Percentiles rank a stretch among this genome's conserved stretches.
Evolutionary conservation across 768 basidiomycete species (phyloP).

Genomic region (Crucibulum laeve): DNA sequence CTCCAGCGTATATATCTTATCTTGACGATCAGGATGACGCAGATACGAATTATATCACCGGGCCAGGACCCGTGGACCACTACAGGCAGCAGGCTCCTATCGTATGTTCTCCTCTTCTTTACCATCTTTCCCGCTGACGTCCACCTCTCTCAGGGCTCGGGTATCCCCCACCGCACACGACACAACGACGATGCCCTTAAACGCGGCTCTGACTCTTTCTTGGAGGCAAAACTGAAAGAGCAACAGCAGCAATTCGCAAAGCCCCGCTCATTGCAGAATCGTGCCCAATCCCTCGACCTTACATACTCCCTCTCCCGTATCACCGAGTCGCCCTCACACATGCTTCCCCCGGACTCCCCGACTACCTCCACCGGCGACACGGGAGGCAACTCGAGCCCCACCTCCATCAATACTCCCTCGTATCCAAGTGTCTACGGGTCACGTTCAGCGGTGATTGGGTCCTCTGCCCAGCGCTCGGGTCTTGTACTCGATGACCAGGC

Average conservation of each 20-base stretch:
- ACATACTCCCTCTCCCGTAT: slow-evolving; percentile 82
- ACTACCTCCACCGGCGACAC: slow-evolving; percentile 75
- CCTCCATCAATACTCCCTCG: slow-evolving; percentile 69
- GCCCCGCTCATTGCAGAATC: slow-evolving; percentile 78
- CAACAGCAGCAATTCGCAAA: slow-evolving; percentile 61
- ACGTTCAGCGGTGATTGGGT: slow-evolving; percentile 38
- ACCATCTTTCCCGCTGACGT: slow-evolving; percentile 10
- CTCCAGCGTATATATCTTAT: slow-evolving; percentile 78
- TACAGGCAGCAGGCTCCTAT: slow-evolving; percentile 78
- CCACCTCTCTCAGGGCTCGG: slow-evolving; percentile 48
- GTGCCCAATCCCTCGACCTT: slow-evolving; percentile 87
- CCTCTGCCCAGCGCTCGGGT: slow-evolving; percentile 36
- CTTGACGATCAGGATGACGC: slow-evolving; percentile 68
- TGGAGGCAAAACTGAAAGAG: slow-evolving; percentile 82
- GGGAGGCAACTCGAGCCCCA: slow-evolving; percentile 75
- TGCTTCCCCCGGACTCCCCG: slow-evolving; percentile 74
- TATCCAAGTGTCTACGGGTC: slow-evolving; percentile 86
- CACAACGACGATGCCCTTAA: slow-evolving; percentile 75
- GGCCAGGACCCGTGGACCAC: slow-evolving; percentile 56
- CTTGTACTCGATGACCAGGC: slow-evolving; percentile 49
- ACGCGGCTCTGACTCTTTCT: slow-evolving; percentile 78
- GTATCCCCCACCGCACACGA: slow-evolving; percentile 61
- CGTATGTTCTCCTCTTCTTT: slow-evolving; percentile 35
- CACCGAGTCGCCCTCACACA: slow-evolving; percentile 49
- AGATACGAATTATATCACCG: slow-evolving; percentile 48